These are phyloP conservation scores for Nitzschia sp. DNA, from an alignment of 108 stramenopile species.

Conservation along the genomic window DNA sequence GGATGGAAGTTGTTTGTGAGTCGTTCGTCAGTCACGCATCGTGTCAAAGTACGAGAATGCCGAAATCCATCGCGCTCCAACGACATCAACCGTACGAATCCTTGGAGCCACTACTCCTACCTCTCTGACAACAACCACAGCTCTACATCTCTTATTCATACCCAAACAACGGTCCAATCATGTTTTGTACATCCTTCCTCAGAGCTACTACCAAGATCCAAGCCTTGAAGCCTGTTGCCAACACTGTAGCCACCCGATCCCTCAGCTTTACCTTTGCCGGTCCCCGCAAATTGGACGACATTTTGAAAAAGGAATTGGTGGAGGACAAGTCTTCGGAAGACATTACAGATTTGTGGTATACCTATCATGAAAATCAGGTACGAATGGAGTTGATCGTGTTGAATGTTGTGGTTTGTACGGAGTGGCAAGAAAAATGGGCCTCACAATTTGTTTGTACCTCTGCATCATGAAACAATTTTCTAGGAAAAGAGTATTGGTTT, in stretches of 20 bases:
- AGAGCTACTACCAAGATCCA: neutral
- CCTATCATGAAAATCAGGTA: slow-evolving; percentile 72
- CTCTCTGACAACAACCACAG: no score
- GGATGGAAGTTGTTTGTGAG: neutral
- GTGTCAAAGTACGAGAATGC: neutral
- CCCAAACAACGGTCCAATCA: neutral
- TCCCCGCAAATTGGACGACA: slow-evolving; percentile 63
- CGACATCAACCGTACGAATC: neutral
- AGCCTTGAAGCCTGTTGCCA: neutral
- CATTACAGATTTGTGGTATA: slow-evolving; percentile 74
- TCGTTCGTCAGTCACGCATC: neutral
- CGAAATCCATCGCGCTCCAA: neutral
- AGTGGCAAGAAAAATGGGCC: no score
- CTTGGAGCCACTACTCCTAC: no score
- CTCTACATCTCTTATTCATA: neutral
- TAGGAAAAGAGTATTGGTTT: slow-evolving; percentile 50
- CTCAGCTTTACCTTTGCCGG: slow-evolving; percentile 65
- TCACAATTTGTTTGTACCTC: no score
- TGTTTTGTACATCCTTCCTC: neutral
- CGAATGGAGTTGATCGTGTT: neutral
- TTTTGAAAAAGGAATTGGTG: slow-evolving; percentile 72
- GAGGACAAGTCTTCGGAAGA: slow-evolving; percentile 57
- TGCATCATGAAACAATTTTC: neutral
- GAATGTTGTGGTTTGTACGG: neutral
- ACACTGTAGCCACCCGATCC: neutral